A percentile compares a stretch with the other conserved stretches of the same genome.
Evolutionary conservation across 495 filamentous ascomycete genomes (phyloP).

Genomic region (Xylaria intraflava): DNA sequence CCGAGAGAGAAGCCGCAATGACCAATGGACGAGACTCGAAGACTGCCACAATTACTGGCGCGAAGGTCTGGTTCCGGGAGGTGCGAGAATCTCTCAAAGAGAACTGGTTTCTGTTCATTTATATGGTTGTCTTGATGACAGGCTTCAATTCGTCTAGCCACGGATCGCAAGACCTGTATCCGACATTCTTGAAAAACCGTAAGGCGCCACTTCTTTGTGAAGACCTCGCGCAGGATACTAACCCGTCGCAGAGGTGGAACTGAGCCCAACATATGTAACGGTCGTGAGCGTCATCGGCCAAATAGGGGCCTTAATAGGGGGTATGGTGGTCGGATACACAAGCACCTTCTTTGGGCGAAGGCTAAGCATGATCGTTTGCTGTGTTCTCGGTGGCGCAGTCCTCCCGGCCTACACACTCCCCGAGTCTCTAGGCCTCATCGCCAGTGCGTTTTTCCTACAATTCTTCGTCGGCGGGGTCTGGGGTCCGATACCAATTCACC

Average conservation of each 20-base stretch:
- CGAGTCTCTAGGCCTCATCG: conserved; percentile 51
- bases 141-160: conserved; percentile 88
- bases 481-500: conserved; percentile 72
- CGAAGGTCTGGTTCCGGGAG: conserved; percentile 58
- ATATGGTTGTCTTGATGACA: conserved; percentile 73
- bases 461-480: conserved; percentile 81
- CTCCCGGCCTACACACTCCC: conserved; percentile 72
- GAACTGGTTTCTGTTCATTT: conserved; percentile 69
- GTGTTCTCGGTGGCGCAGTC: conserved; percentile 63
- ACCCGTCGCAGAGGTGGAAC: conserved; percentile 48
- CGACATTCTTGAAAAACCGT: conserved; percentile 65
- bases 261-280: conserved; percentile 60
- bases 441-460: conserved; percentile 75
- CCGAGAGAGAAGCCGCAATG: conserved; percentile 35
- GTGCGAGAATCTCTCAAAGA: conserved; percentile 61
- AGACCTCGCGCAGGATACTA: neutral
- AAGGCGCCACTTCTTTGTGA: neutral
- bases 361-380: conserved; percentile 67
- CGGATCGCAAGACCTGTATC: conserved; percentile 82
- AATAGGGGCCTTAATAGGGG: conserved; percentile 66
- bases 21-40: conserved; percentile 51
- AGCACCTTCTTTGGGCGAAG: conserved; percentile 73
- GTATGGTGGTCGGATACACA: conserved; percentile 63
- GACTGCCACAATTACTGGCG: conserved; percentile 34
- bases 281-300: conserved; percentile 77